Base-by-base conservation (phyloP, 2,329 filamentous ascomycete genomes). In the Colletotrichum cuscutae region DNA sequence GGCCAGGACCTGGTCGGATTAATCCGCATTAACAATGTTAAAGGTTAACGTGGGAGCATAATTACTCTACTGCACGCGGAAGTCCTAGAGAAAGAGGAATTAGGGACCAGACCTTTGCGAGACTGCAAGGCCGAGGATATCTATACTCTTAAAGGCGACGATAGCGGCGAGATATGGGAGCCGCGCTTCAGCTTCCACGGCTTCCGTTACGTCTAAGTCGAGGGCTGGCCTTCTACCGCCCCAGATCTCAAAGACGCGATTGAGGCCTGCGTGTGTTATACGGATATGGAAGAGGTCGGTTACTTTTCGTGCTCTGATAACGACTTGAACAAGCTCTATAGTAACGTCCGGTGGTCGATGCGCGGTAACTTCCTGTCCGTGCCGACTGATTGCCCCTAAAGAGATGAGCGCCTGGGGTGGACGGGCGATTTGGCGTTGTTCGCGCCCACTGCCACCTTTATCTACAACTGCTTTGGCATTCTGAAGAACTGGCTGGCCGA, bases 101-200 rank as follows among this genome's bases (percentile, higher is more conserved):
- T 86, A 0, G 80, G 79, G 1, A 80, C 76, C 5, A 77, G 78
- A 8, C 85, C 85, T 0, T 77, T 86, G 1, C 78, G 84, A 3
- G 65, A 68, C 12, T 83, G 83, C 15, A 80, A 81, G 65, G 79
- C 79, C 5, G 79, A 71, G 0, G 84, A 86, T 59, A 78, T 74
- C 2, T 68, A 83, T 22, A 79, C 81, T 6, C 74, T 71, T 63
- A 75, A 76, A 5, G 80, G 79, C 0, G 64, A 75, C 2, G 52
- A 35, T 57, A 76, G 46, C 1, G 68, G 63, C 3, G 68, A 74
- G 22, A 28, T 15, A 13, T 88, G 84, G 84, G 79, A 83, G 24
- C 86, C 86, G 1, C 79, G 78, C 1, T 88, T 87, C 75, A 88
- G 86, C 3, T 88, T 86, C 70, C 86, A 88, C 74, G 86, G 87